Evolutionary conservation across 345 rosid genomes (phyloP).

Genomic region (Lumnitzera racemosa): DNA sequence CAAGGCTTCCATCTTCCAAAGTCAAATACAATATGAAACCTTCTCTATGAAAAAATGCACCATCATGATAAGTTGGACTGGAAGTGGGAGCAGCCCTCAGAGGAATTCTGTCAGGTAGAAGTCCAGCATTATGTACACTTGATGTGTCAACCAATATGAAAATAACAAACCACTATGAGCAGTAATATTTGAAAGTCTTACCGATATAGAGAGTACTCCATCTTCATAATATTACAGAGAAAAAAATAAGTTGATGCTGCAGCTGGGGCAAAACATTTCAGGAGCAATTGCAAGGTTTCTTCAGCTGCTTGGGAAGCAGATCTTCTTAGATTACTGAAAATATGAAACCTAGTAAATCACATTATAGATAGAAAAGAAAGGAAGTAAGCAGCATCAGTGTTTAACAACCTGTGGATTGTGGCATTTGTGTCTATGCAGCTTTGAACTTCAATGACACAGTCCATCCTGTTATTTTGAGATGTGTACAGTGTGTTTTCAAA

Average conservation of each 20-base stretch:
- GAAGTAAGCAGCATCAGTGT: slow-evolving; percentile 11
- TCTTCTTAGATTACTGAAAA: slow-evolving; percentile 50
- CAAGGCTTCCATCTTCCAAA: slow-evolving; percentile 80
- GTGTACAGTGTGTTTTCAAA: slow-evolving; percentile 56
- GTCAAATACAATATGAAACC: slow-evolving; percentile 70
- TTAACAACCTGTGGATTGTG: slow-evolving; percentile 58
- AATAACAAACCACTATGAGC: not conserved
- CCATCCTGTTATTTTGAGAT: slow-evolving; percentile 39
- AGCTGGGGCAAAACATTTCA: slow-evolving; percentile 30
- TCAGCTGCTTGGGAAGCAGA: slow-evolving; percentile 58
- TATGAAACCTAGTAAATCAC: slow-evolving; percentile 7
- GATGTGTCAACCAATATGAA: not conserved
- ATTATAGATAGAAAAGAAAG: slow-evolving; percentile 1
- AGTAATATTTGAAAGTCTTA: slow-evolving; percentile 12
- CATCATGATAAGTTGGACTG: slow-evolving; percentile 18
- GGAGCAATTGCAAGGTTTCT: slow-evolving; percentile 33
- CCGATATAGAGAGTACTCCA: slow-evolving; percentile 70
- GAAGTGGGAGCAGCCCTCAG: slow-evolving; percentile 72
- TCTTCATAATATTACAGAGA: slow-evolving; percentile 36
- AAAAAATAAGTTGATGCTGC: slow-evolving; percentile 21
- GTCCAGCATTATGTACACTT: not conserved
- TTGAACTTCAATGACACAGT: slow-evolving; percentile 77
- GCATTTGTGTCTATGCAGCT: slow-evolving; percentile 69
- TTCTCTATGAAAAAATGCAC: slow-evolving; percentile 42
- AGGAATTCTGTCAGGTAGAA: slow-evolving; percentile 43